Evolutionary conservation across 2,329 filamentous ascomycete genomes (phyloP).

Genomic region (Arachnomyces sp.): DNA sequence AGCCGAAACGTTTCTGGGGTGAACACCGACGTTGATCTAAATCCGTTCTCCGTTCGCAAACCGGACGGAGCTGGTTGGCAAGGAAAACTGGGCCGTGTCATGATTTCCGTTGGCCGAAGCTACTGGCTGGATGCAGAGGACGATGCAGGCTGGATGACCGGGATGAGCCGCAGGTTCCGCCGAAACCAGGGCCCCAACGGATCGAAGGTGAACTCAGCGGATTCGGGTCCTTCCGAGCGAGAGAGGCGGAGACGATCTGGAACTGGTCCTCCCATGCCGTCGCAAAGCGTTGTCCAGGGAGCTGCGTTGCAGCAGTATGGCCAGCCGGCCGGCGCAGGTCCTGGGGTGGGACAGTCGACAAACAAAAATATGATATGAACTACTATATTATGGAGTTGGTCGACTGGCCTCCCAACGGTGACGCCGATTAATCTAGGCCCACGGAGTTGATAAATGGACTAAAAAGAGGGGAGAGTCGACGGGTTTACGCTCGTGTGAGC

Average conservation of each 20-base stretch:
- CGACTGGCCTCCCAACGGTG: constrained; percentile 17
- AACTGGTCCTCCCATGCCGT: constrained; percentile 47
- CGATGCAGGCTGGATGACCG: constrained; percentile 60
- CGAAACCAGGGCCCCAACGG: constrained; percentile 19
- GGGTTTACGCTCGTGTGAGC: no score
- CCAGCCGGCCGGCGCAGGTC: background rate
- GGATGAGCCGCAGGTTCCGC: constrained; percentile 55
- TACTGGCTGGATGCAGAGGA: constrained; percentile 73
- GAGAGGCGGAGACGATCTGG: constrained; percentile 56
- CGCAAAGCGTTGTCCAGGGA: constrained; percentile 28
- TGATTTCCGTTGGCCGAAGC: constrained; percentile 64
- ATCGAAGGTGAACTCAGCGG: constrained; percentile 9
- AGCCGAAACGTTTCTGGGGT: constrained; percentile 40
- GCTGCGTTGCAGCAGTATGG: constrained; percentile 20
- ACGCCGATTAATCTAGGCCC: no score
- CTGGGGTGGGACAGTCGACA: constrained; percentile 15
- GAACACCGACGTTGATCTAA: constrained; percentile 44
- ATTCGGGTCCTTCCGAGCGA: constrained; percentile 43
- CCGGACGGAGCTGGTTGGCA: constrained; percentile 73
- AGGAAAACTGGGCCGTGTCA: constrained; percentile 68
- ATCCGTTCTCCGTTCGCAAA: constrained; percentile 62
- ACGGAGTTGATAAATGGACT: no score
- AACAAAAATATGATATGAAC: constrained; percentile 22
- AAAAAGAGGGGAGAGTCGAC: no score
- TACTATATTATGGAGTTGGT: constrained; percentile 32